phyloP scores from a whole-genome alignment of 208 protist species.

The Leishmania lainsoni region DNA sequence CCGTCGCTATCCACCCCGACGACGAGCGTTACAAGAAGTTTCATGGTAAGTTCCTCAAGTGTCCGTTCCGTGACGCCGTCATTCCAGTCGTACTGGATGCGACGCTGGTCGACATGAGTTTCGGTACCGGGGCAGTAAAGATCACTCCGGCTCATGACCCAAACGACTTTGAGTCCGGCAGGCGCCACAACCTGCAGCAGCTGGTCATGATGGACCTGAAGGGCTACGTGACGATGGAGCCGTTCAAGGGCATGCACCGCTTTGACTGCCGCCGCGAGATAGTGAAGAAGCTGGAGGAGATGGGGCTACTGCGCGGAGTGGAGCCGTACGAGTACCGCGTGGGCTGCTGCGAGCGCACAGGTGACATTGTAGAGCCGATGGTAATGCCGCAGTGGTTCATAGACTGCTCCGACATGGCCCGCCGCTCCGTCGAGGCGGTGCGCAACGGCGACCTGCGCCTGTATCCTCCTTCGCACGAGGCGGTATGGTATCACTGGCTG shows the following conservation, averaged over 20 bases:
- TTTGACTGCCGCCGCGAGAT: slow-evolving; percentile 94
- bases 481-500: slow-evolving; percentile 97
- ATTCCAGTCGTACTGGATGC: slow-evolving; percentile 98
- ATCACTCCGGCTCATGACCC: slow-evolving; percentile 99
- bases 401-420: slow-evolving; percentile 92
- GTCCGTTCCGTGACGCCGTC: slow-evolving; percentile 95
- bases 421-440: slow-evolving; percentile 81
- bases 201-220: slow-evolving; percentile 97
- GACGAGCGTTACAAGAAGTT: slow-evolving; percentile 97
- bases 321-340: slow-evolving; percentile 96
- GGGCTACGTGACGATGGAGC: slow-evolving; percentile 92
- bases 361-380: slow-evolving; percentile 99
- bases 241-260: slow-evolving; percentile 96
- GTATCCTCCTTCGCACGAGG: slow-evolving; percentile 91
- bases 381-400: slow-evolving; percentile 99
- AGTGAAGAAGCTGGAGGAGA: slow-evolving; percentile 91
- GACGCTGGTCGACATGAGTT: slow-evolving; percentile 97
- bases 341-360: slow-evolving; percentile 96
- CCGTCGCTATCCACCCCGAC: slow-evolving; percentile 98
- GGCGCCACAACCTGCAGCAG: slow-evolving; percentile 95
- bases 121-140: slow-evolving; percentile 98
- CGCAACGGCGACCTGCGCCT: slow-evolving; percentile 94
- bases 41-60: slow-evolving; percentile 95
- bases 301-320: slow-evolving; percentile 90
- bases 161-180: slow-evolving; percentile 99